Conservation (phyloP, 495 filamentous ascomycete species). For the Xylaria nigripes region DNA sequence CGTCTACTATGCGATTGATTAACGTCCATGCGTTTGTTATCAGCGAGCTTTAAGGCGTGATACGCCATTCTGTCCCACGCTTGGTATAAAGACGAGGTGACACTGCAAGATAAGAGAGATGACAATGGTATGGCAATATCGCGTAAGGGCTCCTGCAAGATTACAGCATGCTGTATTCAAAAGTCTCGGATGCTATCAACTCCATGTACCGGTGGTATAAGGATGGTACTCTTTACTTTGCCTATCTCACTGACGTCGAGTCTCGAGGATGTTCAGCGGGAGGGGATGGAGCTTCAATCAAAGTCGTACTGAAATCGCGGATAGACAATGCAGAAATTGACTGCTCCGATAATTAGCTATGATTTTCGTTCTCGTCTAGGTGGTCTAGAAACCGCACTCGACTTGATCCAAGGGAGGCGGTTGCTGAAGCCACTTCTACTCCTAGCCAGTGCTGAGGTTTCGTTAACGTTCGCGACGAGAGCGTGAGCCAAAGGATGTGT, state of each 20-base stretch:
- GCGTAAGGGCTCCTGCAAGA: slow-evolving; percentile 11
- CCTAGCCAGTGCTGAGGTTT: not conserved
- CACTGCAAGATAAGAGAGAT: slow-evolving; percentile 21
- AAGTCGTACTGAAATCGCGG: slow-evolving; percentile 28
- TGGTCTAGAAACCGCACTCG: not conserved
- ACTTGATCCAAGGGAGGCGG: not conserved
- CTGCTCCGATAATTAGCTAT: slow-evolving; percentile 23
- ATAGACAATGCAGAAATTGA: slow-evolving; percentile 34
- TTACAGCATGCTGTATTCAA: slow-evolving; percentile 2
- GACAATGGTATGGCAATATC: slow-evolving; percentile 3
- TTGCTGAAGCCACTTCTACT: not conserved
- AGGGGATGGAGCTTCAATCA: not conserved
- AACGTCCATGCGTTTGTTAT: slow-evolving; percentile 29
- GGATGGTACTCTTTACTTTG: slow-evolving; percentile 29
- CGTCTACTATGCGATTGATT: slow-evolving; percentile 34
- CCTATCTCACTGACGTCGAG: slow-evolving; percentile 31
- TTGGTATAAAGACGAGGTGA: slow-evolving; percentile 33
- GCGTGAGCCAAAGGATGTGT: not conserved
- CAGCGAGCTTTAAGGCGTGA: slow-evolving; percentile 25
- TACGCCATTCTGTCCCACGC: slow-evolving; percentile 41
- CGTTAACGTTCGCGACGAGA: not conserved
- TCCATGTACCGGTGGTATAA: slow-evolving; percentile 37
- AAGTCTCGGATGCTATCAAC: slow-evolving; percentile 14
- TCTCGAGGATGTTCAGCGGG: slow-evolving; percentile 9
- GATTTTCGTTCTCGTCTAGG: not conserved